These are phyloP conservation scores for Gentiana straminea DNA, from an alignment of 257 asterid genomes.

Conservation along the genomic window DNA sequence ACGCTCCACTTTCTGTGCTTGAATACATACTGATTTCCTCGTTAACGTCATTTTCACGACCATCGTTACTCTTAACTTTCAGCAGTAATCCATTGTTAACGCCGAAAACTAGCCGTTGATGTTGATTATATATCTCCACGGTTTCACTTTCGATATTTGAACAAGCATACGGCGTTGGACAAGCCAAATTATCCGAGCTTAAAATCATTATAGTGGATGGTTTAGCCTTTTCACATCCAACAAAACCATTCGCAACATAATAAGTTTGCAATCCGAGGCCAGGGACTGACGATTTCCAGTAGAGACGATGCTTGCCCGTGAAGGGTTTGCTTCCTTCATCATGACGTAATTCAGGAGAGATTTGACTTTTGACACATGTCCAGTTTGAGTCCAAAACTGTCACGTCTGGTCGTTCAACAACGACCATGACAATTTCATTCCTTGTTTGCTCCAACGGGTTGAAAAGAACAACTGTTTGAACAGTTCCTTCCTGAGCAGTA, in stretches of 20 bases:
- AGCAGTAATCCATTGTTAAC: slow-evolving; percentile 57
- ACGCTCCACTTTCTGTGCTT: slow-evolving; percentile 86
- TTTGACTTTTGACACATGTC: slow-evolving; percentile 97
- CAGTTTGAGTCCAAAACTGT: slow-evolving; percentile 91
- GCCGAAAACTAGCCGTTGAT: slow-evolving; percentile 46
- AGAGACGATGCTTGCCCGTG: slow-evolving; percentile 79
- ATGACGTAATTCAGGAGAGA: slow-evolving; percentile 71
- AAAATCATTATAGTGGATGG: slow-evolving; percentile 52
- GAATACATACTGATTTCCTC: slow-evolving; percentile 83
- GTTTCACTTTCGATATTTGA: slow-evolving; percentile 47
- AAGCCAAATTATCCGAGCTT: slow-evolving; percentile 35
- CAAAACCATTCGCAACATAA: slow-evolving; percentile 92
- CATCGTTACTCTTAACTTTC: slow-evolving; percentile 47
- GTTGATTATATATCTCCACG: slow-evolving; percentile 55
- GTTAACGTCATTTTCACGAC: slow-evolving; percentile 35
- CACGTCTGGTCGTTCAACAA: slow-evolving; percentile 82
- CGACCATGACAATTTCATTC: slow-evolving; percentile 76
- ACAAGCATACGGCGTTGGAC: slow-evolving; percentile 73
- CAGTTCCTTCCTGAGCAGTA: slow-evolving; percentile 71
- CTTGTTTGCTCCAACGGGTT: slow-evolving; percentile 83
- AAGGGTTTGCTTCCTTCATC: slow-evolving; percentile 34
- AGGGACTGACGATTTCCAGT: slow-evolving; percentile 88
- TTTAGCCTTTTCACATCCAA: slow-evolving; percentile 95
- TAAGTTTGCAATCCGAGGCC: slow-evolving; percentile 92
- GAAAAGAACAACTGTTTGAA: slow-evolving; percentile 75